phyloP scores from a whole-genome alignment of 1,284 basidiomycete genomes.

The Cryptococcus sp. region DNA sequence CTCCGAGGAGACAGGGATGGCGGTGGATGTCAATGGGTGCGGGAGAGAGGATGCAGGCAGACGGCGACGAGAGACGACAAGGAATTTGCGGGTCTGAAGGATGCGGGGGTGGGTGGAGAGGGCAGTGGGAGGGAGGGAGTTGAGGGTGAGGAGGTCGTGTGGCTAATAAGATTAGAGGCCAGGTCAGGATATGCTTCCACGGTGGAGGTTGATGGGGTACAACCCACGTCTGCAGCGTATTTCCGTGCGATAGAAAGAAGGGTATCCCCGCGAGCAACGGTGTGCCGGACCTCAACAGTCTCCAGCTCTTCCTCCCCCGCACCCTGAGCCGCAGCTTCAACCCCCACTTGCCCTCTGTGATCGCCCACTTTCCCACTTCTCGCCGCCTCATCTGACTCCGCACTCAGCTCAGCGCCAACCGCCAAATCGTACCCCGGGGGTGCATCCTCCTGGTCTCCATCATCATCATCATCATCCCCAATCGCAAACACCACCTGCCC shows the following conservation, averaged over 20 bases:
- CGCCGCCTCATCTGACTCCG: conserved; percentile 10
- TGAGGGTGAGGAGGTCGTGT: conserved; percentile 33
- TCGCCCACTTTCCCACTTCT: too few species aligned
- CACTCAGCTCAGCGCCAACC: background rate
- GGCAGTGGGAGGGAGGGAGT: conserved; percentile 28
- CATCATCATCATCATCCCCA: conserved; percentile 17
- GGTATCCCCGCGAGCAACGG: conserved; percentile 27
- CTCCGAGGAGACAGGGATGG: background rate
- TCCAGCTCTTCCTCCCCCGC: conserved; percentile 20
- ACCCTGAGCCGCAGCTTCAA: too few species aligned
- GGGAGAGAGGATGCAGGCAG: conserved; percentile 10
- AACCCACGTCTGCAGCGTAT: conserved; percentile 41
- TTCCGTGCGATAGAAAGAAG: conserved; percentile 30
- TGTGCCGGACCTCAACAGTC: conserved; percentile 35
- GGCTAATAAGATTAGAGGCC: conserved; percentile 17
- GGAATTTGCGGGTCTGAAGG: conserved; percentile 34
- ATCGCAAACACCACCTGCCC: conserved; percentile 16
- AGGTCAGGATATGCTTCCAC: background rate
- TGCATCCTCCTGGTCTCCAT: background rate
- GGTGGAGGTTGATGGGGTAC: background rate
- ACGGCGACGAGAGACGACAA: conserved; percentile 28
- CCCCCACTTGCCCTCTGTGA: too few species aligned
- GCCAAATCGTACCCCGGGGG: conserved; percentile 20
- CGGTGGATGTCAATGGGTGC: background rate
- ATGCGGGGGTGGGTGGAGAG: conserved; percentile 29